These are phyloP conservation scores for Macrophomina phaseolina DNA, from an alignment of 2,329 filamentous ascomycete genomes.

Conservation along the genomic window DNA sequence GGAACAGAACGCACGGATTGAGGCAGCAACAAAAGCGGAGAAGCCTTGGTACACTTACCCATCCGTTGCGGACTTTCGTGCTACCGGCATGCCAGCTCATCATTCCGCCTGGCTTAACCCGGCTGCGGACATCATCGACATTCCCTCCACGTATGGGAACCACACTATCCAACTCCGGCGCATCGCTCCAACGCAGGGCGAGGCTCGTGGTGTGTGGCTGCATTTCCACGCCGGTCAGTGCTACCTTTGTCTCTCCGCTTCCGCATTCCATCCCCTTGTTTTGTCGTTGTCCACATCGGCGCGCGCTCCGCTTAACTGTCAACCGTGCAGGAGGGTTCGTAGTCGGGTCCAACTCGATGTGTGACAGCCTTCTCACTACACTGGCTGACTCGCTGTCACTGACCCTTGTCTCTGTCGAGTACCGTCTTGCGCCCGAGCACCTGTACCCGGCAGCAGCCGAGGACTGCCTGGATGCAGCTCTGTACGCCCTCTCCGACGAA, in stretches of 20 bases:
- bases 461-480: not conserved
- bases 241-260: not conserved
- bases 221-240: not conserved
- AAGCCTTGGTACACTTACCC: too few species aligned
- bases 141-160: not conserved
- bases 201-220: not conserved
- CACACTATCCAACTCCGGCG: not conserved
- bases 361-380: not conserved
- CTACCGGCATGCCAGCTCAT: too few species aligned
- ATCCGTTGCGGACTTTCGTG: too few species aligned
- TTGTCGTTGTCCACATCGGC: too few species aligned
- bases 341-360: not conserved
- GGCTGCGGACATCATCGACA: too few species aligned
- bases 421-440: constrained; percentile 31
- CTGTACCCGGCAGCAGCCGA: constrained; percentile 24
- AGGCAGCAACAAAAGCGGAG: too few species aligned
- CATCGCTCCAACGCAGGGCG: not conserved
- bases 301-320: not conserved
- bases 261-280: too few species aligned
- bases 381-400: not conserved
- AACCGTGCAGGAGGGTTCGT: not conserved
- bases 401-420: constrained; percentile 24
- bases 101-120: too few species aligned
- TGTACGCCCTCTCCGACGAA: not conserved
- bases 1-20: too few species aligned